Evolutionary conservation across 345 rosid genomes (phyloP), one percentile per base, ranked within the genome.

Genomic region (Bruguiera parviflora): DNA sequence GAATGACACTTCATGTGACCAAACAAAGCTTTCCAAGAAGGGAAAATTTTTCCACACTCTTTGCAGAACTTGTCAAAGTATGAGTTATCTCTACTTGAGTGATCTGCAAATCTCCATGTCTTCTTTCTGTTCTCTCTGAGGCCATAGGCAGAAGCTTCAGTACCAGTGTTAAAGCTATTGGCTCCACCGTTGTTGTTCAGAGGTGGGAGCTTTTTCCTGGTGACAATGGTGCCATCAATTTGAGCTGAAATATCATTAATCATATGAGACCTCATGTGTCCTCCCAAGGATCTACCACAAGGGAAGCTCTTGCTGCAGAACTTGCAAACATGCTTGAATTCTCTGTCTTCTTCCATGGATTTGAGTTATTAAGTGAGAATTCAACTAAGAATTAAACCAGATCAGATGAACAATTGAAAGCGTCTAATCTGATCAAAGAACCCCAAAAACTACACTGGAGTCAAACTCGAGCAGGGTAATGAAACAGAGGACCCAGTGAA

Each of bases 231-330:
- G 16, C 79, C 77, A 68, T 75, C 74, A 15, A 64, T 66, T 32
- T 77, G 83, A 63, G 68, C 71, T 53, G 79, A 64, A 74, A 77
- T 75, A 64, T 76, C 70, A 77, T 71, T 69, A 59, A 73, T 68
- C 82, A 81, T 72, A 51, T 86, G 93, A 73, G 90, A 88, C 84
- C 90, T 84, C 89, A 86, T 81, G 78, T 86, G 93, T 64, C 93
- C 93, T 22, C 93, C 93, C 75, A 88, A 72, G 43, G 90, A 86
- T 81, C 88, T 88, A 13, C 93, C 90, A 73, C 90, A 74, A 5
- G 79, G 71, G 71, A 84, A 86, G 65, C 85, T 83, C 78, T 86
- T 85, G 84, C 77, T 67, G 81, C 92, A 88, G 69, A 88, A 81
- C 71, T 83, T 88, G 59, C 59, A 56, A 15, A 24, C 59, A 56